Conservation (phyloP, 2,329 filamentous ascomycete species). For the Fusarium sp. region DNA sequence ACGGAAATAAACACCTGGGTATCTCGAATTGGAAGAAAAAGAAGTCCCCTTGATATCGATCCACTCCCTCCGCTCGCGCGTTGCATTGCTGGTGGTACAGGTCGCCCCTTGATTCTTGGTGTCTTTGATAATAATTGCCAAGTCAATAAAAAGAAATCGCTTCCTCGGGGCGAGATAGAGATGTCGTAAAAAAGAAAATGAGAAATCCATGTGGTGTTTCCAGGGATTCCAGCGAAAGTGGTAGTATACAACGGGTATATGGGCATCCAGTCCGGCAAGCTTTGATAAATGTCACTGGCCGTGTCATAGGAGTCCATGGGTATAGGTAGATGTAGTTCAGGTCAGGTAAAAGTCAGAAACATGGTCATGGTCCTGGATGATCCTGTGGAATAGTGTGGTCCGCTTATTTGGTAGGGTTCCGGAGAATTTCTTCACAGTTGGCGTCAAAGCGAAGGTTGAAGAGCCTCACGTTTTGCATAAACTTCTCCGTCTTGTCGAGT, state of each 20-base stretch:
- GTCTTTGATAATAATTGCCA: conserved; percentile 42
- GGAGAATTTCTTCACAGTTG: conserved; percentile 92
- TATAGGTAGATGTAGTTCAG: conserved; percentile 34
- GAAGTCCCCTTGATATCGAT: conserved; percentile 48
- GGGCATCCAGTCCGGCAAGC: conserved; percentile 44
- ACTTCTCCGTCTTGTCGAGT: conserved; percentile 87
- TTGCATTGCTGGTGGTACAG: conserved; percentile 51
- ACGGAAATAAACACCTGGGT: conserved; percentile 50
- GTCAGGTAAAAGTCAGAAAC: conserved; percentile 37
- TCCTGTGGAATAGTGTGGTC: conserved; percentile 40
- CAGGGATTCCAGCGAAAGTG: conserved; percentile 45
- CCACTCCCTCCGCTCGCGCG: conserved; percentile 44
- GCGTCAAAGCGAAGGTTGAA: conserved; percentile 96
- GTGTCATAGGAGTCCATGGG: conserved; percentile 40
- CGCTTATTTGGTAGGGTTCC: conserved; percentile 66
- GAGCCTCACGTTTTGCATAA: conserved; percentile 88
- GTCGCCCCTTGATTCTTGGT: conserved; percentile 47
- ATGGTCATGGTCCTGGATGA: conserved; percentile 43
- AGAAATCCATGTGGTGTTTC: conserved; percentile 43
- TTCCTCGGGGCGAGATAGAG: conserved; percentile 43
- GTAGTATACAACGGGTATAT: conserved; percentile 48
- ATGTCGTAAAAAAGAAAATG: conserved; percentile 39
- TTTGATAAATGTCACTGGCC: conserved; percentile 38
- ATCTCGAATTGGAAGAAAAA: conserved; percentile 53
- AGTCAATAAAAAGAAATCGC: conserved; percentile 45